phyloP scores from a whole-genome alignment of 1,139 yeast species.

The Saccharomyces hybrid region DNA sequence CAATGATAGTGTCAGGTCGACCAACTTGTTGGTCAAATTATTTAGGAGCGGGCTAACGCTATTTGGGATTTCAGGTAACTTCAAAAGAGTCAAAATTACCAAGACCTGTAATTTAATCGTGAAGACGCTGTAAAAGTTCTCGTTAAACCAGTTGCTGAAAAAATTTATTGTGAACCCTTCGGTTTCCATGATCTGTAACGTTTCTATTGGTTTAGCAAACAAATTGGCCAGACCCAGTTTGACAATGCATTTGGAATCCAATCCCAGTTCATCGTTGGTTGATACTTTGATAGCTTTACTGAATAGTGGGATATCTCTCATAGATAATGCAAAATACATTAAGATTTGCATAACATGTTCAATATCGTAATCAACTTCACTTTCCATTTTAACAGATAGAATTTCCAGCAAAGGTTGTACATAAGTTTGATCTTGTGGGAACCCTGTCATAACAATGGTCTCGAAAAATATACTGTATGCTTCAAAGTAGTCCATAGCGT shows the following conservation, averaged over 20 bases:
- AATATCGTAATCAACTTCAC: constrained; percentile 35
- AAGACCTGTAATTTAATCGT: constrained; percentile 68
- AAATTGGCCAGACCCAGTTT: constrained; percentile 62
- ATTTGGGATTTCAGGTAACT: constrained; percentile 35
- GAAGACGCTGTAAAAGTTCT: constrained; percentile 58
- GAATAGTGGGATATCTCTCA: constrained; percentile 34
- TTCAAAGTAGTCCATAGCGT: constrained; percentile 61
- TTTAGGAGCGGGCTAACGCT: constrained; percentile 26
- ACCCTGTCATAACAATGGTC: constrained; percentile 69
- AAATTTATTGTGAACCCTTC: constrained; percentile 42
- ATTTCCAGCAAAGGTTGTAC: constrained; percentile 26
- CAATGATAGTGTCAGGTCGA: constrained; percentile 46
- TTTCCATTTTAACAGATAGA: constrained; percentile 31
- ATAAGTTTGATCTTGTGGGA: constrained; percentile 38
- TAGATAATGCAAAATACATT: constrained; percentile 29
- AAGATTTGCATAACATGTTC: constrained; percentile 37
- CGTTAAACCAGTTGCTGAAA: constrained; percentile 60
- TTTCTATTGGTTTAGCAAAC: constrained; percentile 51
- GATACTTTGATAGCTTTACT: constrained; percentile 27
- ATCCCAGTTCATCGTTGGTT: constrained; percentile 24
- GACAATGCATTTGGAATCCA: constrained; percentile 36
- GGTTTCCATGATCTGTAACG: constrained; percentile 49
- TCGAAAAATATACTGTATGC: constrained; percentile 70
- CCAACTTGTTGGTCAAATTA: constrained; percentile 40
- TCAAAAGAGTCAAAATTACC: constrained; percentile 49